Conservation (phyloP, 2,329 filamentous ascomycete genomes). For the Incumbomyces delicatus region DNA sequence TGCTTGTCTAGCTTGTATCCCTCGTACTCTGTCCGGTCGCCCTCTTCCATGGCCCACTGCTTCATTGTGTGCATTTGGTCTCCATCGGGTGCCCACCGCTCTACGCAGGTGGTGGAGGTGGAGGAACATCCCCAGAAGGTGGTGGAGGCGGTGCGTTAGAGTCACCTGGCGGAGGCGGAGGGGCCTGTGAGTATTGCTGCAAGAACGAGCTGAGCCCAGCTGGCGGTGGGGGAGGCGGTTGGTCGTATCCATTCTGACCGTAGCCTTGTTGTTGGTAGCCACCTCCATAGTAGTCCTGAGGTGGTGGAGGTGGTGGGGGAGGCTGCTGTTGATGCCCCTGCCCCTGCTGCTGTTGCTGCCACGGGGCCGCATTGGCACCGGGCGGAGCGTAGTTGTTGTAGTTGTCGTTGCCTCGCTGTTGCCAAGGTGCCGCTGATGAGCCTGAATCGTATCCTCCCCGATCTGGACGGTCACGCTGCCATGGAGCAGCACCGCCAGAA, state of each 20-base stretch:
- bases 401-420: conserved; percentile 34
- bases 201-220: conserved; percentile 53
- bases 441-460: conserved; percentile 36
- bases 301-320: conserved; percentile 27
- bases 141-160: conserved; percentile 47
- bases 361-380: conserved; percentile 42
- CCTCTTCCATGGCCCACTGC: too few relatives aligned
- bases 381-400: conserved; percentile 37
- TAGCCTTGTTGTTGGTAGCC: conserved; percentile 34
- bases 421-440: conserved; percentile 60
- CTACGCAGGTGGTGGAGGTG: conserved; percentile 37
- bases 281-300: conserved; percentile 48
- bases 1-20: too few relatives aligned
- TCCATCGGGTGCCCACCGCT: too few relatives aligned
- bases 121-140: conserved; percentile 33
- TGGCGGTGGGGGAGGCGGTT: conserved; percentile 42
- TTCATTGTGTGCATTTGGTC: too few relatives aligned
- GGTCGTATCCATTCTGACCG: conserved; percentile 29
- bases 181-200: conserved; percentile 51
- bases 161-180: conserved; percentile 52
- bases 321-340: too few relatives aligned
- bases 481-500: conserved; percentile 56
- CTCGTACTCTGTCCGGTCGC: too few relatives aligned
- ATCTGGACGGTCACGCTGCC: conserved; percentile 65
- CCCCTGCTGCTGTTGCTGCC: conserved; percentile 45